Base-by-base conservation (phyloP, 805 yeast species). In the Yarrowia sp. region DNA sequence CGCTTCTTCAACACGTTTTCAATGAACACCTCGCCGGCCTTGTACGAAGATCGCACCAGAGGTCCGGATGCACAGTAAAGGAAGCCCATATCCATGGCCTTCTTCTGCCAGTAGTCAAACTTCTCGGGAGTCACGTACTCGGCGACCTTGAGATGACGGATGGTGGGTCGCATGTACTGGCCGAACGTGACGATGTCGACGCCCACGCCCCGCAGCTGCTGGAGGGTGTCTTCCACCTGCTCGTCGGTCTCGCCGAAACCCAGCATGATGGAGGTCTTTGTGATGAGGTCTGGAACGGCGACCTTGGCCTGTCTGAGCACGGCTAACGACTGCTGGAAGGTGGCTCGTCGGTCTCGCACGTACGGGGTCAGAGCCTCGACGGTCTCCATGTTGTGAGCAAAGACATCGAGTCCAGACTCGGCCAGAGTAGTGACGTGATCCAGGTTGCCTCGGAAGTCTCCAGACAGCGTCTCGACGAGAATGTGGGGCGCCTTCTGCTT, bases 181-280 rank as follows among this genome's bases (percentile, higher is more conserved):
- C 99, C 99, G 79, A 95, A 95, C 0, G 99, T 95, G 17, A 95
- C 97, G 61, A 95, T 97, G 75, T 95, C 98, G 77, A 96, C 95
- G 9, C 84, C 80, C 52, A 88, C 84, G 19, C 80, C 86, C 70
- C 98, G 85, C 72, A 96, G 81, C 76, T 91, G 96, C 70, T 78
- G 82, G 74, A 95, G 77, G 0, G 98, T 88, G 71, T 86, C 87
- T 75, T 87, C 76, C 13, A 95, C 77, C 79, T 95, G 98, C 66
- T 88, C 97, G 74, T 95, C 98, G 1, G 93, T 86, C 78, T 95
- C 99, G 47, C 99, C 99, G 69, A 95, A 85, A 8, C 99, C 99
- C 60, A 95, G 84, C 99, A 95, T 95, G 68, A 95, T 73, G 0
- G 98, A 93, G 0, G 98, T 92, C 77, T 95, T 95, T 1, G 99